Evolutionary conservation across 176 grass and related monocot genomes (phyloP), one percentile per base, ranked within the genome.

Genomic region (Juncus inflexus): DNA sequence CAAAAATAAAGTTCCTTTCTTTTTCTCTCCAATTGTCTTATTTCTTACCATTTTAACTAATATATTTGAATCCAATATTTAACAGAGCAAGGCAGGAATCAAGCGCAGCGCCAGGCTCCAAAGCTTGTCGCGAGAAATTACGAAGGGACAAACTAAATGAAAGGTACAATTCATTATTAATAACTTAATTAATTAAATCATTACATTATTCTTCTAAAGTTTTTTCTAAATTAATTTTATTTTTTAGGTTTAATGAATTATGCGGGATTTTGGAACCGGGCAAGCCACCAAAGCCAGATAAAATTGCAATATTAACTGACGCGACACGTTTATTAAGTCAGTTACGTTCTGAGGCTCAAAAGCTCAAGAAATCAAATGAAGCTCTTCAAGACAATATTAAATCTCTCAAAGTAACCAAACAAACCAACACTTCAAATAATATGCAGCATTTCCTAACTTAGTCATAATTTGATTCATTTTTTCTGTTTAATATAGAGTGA

Each of bases 91-190:
- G 95, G 28, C 89, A 63, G 28, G 86, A 99, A 61, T 94, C 95
- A 39, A 84, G 86, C 56, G 89, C 89, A 1, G 78, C 62, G 3
- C 86, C 89, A 2, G 95, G 89, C 9, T 86, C 95, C 12, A 99
- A 99, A 73, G 95, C 95, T 47, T 83, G 95, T 70, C 89, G 95
- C 7, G 95, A 99, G 67, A 99, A 99, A 85, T 78, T 86, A 60
- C 80, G 95, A 51, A 82, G 95, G 62, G 89, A 99, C 15, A 83
- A 45, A 80, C 89, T 99, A 50, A 99, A 99, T 19, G 95, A 99
- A 61, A 99, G 89, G 95, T 57, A 47, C 43, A 47, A 69, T 12
- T 58, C 74, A 61, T 16, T 67, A 62, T 9, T 47, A 7, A 41
- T 12, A 37, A 55, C 15, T 74, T 66, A 4, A 41, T 12, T 12